Percentiles rank a stretch among this genome's conserved stretches.
phyloP scores from a whole-genome alignment of 164 flowering plant species.

The Cinnamomum micranthum region DNA sequence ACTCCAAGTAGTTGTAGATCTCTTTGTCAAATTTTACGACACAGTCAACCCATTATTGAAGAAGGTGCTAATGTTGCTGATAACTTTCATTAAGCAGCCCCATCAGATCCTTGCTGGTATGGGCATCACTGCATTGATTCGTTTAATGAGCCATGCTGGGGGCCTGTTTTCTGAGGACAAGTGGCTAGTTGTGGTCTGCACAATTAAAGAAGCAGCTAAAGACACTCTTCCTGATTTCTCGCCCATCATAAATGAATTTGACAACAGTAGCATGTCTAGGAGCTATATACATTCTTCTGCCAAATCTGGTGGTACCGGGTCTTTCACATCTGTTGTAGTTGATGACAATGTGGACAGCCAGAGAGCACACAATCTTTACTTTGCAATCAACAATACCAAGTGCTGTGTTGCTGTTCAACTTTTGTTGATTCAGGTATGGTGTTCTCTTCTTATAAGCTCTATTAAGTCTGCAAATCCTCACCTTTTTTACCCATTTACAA shows the following conservation, averaged over 20 bases:
- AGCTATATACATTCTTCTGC: conserved; percentile 27
- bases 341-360: conserved; percentile 50
- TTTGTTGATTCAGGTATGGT: conserved; percentile 76
- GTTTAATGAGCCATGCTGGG: conserved; percentile 93
- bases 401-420: conserved; percentile 94
- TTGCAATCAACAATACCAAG: conserved; percentile 76
- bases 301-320: conserved; percentile 32
- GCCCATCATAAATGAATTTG: conserved; percentile 26
- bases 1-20: conserved; percentile 92
- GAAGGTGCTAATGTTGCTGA: conserved; percentile 71
- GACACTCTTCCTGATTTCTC: conserved; percentile 89
- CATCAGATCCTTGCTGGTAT: conserved; percentile 99
- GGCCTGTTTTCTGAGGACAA: conserved; percentile 84
- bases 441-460: background rate
- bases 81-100: conserved; percentile 89
- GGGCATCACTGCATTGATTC: conserved; percentile 96
- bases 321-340: conserved; percentile 30
- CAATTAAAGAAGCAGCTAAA: conserved; percentile 79
- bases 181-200: conserved; percentile 85
- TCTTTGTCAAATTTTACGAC: conserved; percentile 83
- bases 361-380: conserved; percentile 43
- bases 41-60: conserved; percentile 86
- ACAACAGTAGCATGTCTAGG: conserved; percentile 27
- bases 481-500: background rate
- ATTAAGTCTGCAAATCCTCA: background rate